Evolutionary conservation across 176 grass and related monocot genomes (phyloP).

Genomic region (Oryza glaberrima): DNA sequence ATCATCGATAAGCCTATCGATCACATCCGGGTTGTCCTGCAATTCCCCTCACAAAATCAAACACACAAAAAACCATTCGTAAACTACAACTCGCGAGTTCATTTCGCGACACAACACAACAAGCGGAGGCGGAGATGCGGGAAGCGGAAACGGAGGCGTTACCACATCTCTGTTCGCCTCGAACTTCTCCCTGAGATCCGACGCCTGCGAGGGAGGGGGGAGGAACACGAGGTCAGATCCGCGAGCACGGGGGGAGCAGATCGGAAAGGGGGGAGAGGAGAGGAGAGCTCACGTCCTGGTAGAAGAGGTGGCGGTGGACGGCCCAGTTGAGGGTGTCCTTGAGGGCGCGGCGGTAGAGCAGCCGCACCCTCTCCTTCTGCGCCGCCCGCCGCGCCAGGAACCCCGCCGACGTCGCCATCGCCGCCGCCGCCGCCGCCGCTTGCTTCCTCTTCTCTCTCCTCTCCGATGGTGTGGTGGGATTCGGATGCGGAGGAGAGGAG

Average conservation of each 20-base stretch:
- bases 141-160: conserved; percentile 31
- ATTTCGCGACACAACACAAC: background rate
- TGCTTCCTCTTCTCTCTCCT: background rate
- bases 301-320: conserved; percentile 97
- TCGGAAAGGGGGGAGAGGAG: background rate
- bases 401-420: conserved; percentile 70
- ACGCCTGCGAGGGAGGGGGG: conserved; percentile 55
- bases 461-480: conserved; percentile 1
- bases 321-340: conserved; percentile 99
- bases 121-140: background rate
- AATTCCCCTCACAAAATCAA: background rate
- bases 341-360: conserved; percentile 86
- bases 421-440: conserved; percentile 6
- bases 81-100: background rate
- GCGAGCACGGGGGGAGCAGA: conserved; percentile 10
- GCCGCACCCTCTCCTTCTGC: conserved; percentile 93
- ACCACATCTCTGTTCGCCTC: conserved; percentile 88
- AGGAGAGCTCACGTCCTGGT: conserved; percentile 62
- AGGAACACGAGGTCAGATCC: conserved; percentile 41
- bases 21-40: conserved; percentile 79
- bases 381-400: conserved; percentile 76
- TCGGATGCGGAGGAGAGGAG: conserved; percentile 18
- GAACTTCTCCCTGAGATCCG: conserved; percentile 90
- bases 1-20: conserved; percentile 86
- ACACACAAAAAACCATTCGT: background rate